A percentile compares a stretch with the other conserved stretches of the same genome.
Evolutionary conservation across 345 rosid species (phyloP).

Genomic region (Rhizophora mangle): DNA sequence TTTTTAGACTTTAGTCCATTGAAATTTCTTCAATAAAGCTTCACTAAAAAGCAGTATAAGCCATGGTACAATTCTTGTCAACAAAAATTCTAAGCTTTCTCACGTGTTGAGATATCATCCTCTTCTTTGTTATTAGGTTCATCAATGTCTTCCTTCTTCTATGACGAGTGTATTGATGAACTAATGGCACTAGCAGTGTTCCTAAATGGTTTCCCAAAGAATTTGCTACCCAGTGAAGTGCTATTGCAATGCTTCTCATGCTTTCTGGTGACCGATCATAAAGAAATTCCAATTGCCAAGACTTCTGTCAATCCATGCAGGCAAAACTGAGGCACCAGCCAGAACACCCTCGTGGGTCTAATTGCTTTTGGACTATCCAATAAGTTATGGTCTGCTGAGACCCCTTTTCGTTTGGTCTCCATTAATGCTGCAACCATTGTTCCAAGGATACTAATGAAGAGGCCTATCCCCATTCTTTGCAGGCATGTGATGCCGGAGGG

Average conservation of each 20-base stretch:
- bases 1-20: too few relatives aligned
- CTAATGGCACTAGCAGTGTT: conserved; percentile 29
- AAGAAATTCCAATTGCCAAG: conserved; percentile 36
- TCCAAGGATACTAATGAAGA: conserved; percentile 22
- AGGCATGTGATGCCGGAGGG: conserved; percentile 30
- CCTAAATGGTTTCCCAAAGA: conserved; percentile 35
- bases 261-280: conserved; percentile 31
- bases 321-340: conserved; percentile 32
- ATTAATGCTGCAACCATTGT: conserved; percentile 33
- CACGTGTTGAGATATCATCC: too few relatives aligned
- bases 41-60: too few relatives aligned
- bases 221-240: conserved; percentile 28
- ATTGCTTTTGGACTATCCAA: conserved; percentile 2
- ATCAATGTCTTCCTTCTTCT: background rate
- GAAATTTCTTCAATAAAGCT: too few relatives aligned
- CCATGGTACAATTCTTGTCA: too few relatives aligned
- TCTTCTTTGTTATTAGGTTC: background rate
- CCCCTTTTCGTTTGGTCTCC: conserved; percentile 24
- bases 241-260: conserved; percentile 33
- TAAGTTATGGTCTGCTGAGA: conserved; percentile 8
- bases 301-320: conserved; percentile 32
- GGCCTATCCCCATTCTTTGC: conserved; percentile 34
- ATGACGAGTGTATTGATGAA: conserved; percentile 24
- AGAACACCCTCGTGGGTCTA: conserved; percentile 29
- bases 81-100: background rate